Conservation (phyloP, 2,329 filamentous ascomycete species). For the Septoria linicola region DNA sequence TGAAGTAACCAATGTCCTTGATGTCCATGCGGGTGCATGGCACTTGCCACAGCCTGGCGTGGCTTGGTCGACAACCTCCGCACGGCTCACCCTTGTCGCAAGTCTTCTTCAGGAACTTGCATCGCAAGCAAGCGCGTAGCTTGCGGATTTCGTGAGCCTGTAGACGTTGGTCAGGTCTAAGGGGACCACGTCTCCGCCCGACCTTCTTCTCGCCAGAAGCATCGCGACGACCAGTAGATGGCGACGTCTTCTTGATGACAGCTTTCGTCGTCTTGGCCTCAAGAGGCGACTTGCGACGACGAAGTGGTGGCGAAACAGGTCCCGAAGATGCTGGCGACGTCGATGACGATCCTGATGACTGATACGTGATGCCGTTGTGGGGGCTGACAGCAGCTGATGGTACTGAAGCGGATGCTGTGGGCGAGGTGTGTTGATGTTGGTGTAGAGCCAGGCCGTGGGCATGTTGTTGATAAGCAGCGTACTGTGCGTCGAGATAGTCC, state of each 20-base stretch:
- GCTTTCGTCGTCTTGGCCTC: constrained; percentile 78
- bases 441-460: constrained; percentile 28
- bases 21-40: constrained; percentile 97
- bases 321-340: constrained; percentile 38
- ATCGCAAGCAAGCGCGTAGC: constrained; percentile 85
- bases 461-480: constrained; percentile 42
- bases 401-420: constrained; percentile 23
- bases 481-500: constrained; percentile 62
- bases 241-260: constrained; percentile 67
- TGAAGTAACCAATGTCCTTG: constrained; percentile 97
- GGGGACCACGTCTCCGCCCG: constrained; percentile 81
- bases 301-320: constrained; percentile 55
- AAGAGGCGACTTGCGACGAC: constrained; percentile 58
- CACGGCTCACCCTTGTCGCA: constrained; percentile 98
- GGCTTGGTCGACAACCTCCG: constrained; percentile 90
- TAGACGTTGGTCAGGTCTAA: constrained; percentile 90
- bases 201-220: constrained; percentile 81
- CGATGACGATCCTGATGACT: constrained; percentile 34
- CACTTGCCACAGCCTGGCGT: constrained; percentile 94
- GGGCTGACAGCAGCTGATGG: constrained; percentile 33
- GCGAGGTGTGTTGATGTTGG: constrained; percentile 32
- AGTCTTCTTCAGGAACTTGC: constrained; percentile 99
- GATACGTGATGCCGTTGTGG: constrained; percentile 27
- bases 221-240: constrained; percentile 71
- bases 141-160: constrained; percentile 97